Percentiles rank a stretch among this genome's conserved stretches.
Conservation (phyloP, 169 alveolate species). For the Plasmodium ovale region DNA sequence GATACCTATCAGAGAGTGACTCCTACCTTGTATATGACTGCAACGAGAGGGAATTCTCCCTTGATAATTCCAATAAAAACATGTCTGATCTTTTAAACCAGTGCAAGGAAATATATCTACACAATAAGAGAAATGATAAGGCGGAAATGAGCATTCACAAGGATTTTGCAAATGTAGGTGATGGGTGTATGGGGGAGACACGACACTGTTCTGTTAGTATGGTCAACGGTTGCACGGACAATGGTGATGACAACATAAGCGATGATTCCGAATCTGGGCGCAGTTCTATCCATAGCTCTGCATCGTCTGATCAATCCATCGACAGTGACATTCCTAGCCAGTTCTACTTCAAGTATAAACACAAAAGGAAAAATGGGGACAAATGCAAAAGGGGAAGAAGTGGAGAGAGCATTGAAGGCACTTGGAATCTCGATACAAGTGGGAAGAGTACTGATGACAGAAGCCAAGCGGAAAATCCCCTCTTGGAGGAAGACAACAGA, state of each 20-base stretch:
- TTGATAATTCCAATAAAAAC: conserved; percentile 47
- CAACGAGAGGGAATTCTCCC: conserved; percentile 14
- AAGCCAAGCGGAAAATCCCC: neutral
- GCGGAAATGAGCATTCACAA: neutral
- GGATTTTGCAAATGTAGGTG: neutral
- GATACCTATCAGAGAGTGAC: conserved; percentile 38
- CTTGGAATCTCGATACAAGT: neutral
- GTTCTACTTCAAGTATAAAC: conserved; percentile 38
- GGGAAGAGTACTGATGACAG: neutral
- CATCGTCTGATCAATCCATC: neutral
- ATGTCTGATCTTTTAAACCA: conserved; percentile 18
- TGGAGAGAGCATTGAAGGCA: neutral
- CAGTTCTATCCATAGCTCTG: neutral
- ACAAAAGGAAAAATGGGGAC: neutral
- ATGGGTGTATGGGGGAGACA: neutral
- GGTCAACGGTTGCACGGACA: too few species aligned
- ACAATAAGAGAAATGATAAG: neutral
- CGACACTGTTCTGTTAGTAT: neutral
- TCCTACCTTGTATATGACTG: conserved; percentile 33
- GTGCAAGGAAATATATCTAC: neutral
- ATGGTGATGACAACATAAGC: neutral
- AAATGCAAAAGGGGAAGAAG: neutral
- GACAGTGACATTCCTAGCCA: conserved; percentile 58
- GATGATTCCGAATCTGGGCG: neutral
- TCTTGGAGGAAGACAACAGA: conserved; percentile 37